Base-by-base conservation (phyloP, 73 alveolate genomes). In the Tetrahymena thermophila region DNA sequence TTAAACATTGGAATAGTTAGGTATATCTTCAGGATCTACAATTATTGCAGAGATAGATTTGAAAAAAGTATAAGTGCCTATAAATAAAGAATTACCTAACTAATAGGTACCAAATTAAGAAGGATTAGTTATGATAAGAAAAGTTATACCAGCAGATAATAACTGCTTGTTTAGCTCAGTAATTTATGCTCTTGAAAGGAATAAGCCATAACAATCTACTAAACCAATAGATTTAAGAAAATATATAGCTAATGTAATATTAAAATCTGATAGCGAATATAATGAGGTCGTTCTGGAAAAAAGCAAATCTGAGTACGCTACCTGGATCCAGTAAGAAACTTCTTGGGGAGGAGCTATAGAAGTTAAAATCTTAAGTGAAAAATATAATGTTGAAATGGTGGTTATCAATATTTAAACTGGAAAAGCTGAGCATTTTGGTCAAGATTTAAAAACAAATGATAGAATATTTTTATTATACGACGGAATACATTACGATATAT, bases 321-420 rank as follows among this genome's bases (percentile, higher is more conserved):
- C 96, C 35, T 98, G 99, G 99, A 98, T 98, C 19, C 50, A 85
- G 94, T 55, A 95, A 56, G 94, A 96, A 57, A 97, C 96, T 31
- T 95, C 99, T 23, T 98, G 99, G 99, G 99, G 99, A n/a, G 99
- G 99, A 17, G 99, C 98, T 25, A 96, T 98, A 23, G 99, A 98
- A 96, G 94, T 98, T 83, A 71, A 96, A 71, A 98, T 98, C 40
- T 96, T 98, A 35, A 85, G 98, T 42, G 97, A 97, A 35, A 95
- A 97, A 93, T 98, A 96, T 89, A 85, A 97, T 38, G 94, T 96
- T 35, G 98, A 96, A 95, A 97, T 98, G 56, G 98, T 94, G 6
- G 99, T 98, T 25, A 98, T 97, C 44, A 98, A 97, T 95, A 96
- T 98, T 35, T 97, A 96, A 94, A 94, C 93, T 93, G 94, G 94